Evolutionary conservation across 257 asterid genomes (phyloP).

Genomic region (Paraleonurus japonicus): DNA sequence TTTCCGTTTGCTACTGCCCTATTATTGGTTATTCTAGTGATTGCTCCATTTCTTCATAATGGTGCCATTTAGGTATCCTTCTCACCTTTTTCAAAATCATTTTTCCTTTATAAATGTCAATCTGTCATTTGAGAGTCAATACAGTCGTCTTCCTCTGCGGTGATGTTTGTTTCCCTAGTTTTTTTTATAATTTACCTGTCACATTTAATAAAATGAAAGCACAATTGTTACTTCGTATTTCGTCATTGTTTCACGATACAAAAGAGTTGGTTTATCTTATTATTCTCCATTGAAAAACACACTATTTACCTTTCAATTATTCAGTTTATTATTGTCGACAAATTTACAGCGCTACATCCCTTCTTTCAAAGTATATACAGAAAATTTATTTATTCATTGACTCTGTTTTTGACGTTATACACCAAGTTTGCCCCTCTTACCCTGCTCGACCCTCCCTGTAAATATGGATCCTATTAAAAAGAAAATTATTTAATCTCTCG

Average conservation of each 20-base stretch:
- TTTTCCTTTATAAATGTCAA: neutral
- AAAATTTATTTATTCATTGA: too few species aligned
- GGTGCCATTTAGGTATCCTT: neutral
- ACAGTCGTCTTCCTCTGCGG: neutral
- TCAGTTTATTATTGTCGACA: too few species aligned
- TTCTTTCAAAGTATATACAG: too few species aligned
- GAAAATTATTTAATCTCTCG: too few species aligned
- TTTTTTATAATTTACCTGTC: neutral
- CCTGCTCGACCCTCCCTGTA: too few species aligned
- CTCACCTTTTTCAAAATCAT: neutral
- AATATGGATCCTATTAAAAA: too few species aligned
- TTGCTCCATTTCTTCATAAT: neutral
- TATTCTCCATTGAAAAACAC: too few species aligned
- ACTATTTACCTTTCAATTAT: too few species aligned
- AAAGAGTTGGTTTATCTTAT: too few species aligned
- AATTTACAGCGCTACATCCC: too few species aligned
- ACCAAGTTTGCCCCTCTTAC: too few species aligned
- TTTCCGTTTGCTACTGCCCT: neutral
- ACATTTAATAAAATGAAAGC: neutral
- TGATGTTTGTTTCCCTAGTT: neutral
- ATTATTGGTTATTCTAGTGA: neutral
- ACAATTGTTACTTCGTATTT: neutral
- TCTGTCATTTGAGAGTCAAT: neutral
- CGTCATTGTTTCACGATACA: neutral
- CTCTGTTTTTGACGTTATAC: too few species aligned